Base-by-base conservation (phyloP, 345 rosid species). In the Salix purpurea region DNA sequence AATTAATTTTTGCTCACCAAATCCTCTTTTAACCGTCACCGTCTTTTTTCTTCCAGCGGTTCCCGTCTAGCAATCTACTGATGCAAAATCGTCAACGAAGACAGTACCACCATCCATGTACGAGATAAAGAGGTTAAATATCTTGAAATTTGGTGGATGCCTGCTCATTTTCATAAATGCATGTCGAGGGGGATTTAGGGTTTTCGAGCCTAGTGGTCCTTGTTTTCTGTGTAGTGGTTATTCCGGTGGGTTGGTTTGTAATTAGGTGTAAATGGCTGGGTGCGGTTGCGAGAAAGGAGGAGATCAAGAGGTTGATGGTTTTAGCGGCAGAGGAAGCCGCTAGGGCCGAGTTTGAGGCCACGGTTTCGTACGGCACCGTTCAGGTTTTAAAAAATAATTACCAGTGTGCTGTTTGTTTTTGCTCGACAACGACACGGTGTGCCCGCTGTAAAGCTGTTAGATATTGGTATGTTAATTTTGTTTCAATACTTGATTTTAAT, bases 401-500 rank as follows among this genome's bases (percentile, higher is more conserved):
- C 79, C 87, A 86, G 36, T 96, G 99, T 48, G 93, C 87, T 14
- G 94, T 92, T 77, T 96, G 99, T 74, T 92, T 74, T 79, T 80
- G 68, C 82, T 89, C 87, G 48, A 95, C 98, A 44, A 88, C 94
- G 6, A 92, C 92, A 7, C 89, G 97, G 12, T 94, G 99, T 74
- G 81, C 98, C 69, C 92, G 82, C 32, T 96, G 99, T 87, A 96
- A 94, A 81, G 78, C 91, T 12, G 94, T 92, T 76, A 88, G 97
- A 28, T 96, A 96, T 83, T 96, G 99, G 99, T 96, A 84, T 19
- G 92, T 75, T 61, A 28, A 10, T 78, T 72, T 74, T 15, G 44
- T 8, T 7, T 70, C 34, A 10, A 3, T n/a, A 42, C 61, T 71
- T 65, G 34, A 28, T 48, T 26, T 28, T 58, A 21, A 32, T 26